phyloP scores from a whole-genome alignment of 768 basidiomycete genomes.

The Macrolepiota dolichaula region DNA sequence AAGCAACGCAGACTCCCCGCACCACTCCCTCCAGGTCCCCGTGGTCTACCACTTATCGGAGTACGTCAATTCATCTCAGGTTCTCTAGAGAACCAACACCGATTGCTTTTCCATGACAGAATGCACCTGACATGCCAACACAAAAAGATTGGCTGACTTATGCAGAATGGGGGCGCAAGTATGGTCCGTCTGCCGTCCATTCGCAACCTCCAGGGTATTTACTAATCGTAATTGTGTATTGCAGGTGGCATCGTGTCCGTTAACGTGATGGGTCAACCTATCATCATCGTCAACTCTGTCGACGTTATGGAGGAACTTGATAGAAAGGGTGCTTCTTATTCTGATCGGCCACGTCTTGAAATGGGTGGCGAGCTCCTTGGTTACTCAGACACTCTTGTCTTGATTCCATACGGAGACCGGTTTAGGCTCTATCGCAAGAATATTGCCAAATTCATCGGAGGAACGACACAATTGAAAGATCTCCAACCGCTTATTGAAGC shows the following conservation, averaged over 20 bases:
- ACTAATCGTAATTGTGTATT: background rate
- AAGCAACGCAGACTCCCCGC: slow-evolving; percentile 19
- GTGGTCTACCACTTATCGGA: slow-evolving; percentile 38
- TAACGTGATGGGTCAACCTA: slow-evolving; percentile 38
- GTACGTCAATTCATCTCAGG: slow-evolving; percentile 21
- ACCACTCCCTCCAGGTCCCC: slow-evolving; percentile 37
- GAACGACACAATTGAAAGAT: slow-evolving; percentile 23
- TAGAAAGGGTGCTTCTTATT: slow-evolving; percentile 43
- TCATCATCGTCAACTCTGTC: slow-evolving; percentile 47
- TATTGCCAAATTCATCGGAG: slow-evolving; percentile 39
- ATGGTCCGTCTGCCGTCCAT: slow-evolving; percentile 30
- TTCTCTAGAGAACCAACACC: background rate
- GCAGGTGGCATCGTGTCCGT: slow-evolving; percentile 37
- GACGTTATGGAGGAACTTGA: slow-evolving; percentile 44
- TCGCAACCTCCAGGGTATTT: background rate
- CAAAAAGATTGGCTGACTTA: slow-evolving; percentile 45
- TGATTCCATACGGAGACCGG: slow-evolving; percentile 38
- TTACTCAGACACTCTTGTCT: slow-evolving; percentile 43
- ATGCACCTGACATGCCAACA: slow-evolving; percentile 43
- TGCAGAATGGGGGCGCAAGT: slow-evolving; percentile 50
- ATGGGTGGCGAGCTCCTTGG: slow-evolving; percentile 53
- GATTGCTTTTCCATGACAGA: slow-evolving; percentile 25
- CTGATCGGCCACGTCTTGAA: slow-evolving; percentile 42
- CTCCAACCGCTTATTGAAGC: slow-evolving; percentile 30
- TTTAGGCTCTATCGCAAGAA: slow-evolving; percentile 43